A percentile compares a stretch with the other conserved stretches of the same genome.
These are phyloP conservation scores for Fusarium sp. DNA, from an alignment of 2,329 filamentous ascomycete genomes.

Conservation along the genomic window DNA sequence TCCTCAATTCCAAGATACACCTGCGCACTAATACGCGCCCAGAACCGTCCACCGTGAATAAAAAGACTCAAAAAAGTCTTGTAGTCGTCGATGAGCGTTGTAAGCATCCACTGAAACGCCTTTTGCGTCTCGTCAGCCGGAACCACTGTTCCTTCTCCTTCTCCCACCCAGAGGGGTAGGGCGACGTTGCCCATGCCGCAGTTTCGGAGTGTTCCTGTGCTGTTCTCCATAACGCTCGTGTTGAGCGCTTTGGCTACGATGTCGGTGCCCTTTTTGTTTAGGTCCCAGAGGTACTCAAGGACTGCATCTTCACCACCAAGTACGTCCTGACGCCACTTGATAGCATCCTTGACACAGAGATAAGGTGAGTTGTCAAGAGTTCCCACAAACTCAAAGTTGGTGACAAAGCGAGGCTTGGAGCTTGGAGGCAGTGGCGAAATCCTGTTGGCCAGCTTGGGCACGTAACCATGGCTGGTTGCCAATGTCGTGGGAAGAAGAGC, in stretches of 20 bases:
- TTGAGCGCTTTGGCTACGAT: conserved; percentile 71
- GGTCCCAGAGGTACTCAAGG: conserved; percentile 67
- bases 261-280: conserved; percentile 74
- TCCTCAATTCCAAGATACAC: conserved; percentile 85
- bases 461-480: conserved; percentile 84
- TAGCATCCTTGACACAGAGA: conserved; percentile 76
- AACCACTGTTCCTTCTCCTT: conserved; percentile 46
- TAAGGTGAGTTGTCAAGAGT: conserved; percentile 80
- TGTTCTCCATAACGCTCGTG: conserved; percentile 79
- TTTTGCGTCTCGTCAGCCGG: conserved; percentile 46
- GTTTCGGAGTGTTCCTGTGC: conserved; percentile 67
- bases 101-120: conserved; percentile 69
- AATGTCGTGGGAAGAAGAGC: conserved; percentile 77
- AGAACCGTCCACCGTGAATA: conserved; percentile 71
- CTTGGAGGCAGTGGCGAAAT: conserved; percentile 57
- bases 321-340: conserved; percentile 75
- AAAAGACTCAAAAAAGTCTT: conserved; percentile 78
- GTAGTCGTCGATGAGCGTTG: conserved; percentile 66
- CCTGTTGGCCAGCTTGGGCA: conserved; percentile 54
- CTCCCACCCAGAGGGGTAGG: conserved; percentile 68
- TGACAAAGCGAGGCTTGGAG: conserved; percentile 70
- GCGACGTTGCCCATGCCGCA: conserved; percentile 81
- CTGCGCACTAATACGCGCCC: conserved; percentile 82
- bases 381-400: conserved; percentile 80
- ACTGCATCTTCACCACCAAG: conserved; percentile 82